phyloP scores from a whole-genome alignment of 805 yeast species.

The Priceomyces castillae region DNA sequence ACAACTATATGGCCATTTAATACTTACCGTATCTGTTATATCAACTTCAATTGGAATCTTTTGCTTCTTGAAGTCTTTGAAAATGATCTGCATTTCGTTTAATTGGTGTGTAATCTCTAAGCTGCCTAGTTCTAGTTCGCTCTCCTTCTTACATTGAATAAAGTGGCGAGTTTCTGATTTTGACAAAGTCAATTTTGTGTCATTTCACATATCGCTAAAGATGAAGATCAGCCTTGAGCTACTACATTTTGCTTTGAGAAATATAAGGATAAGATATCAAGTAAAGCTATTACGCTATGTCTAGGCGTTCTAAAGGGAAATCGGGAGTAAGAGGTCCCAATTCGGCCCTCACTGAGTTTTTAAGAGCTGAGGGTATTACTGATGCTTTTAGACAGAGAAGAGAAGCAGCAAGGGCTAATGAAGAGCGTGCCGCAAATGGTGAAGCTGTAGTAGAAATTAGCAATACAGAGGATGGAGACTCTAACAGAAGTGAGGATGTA shows the following conservation, averaged over 20 bases:
- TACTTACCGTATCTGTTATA: conserved; percentile 59
- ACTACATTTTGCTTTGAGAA: background rate
- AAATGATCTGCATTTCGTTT: conserved; percentile 65
- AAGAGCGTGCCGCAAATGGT: background rate
- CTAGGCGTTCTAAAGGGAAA: conserved; percentile 13
- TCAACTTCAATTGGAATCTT: conserved; percentile 79
- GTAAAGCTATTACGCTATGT: conserved; percentile 9
- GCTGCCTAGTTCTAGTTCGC: conserved; percentile 19
- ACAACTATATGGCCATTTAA: background rate
- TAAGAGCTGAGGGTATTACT: conserved; percentile 87
- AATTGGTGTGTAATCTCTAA: background rate
- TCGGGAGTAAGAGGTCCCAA: conserved; percentile 57
- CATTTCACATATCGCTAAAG: background rate
- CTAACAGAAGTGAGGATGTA: conserved; percentile 1
- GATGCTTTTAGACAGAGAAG: conserved; percentile 57
- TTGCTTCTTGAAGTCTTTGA: conserved; percentile 92
- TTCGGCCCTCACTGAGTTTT: conserved; percentile 86
- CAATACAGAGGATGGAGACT: background rate
- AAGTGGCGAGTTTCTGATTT: conserved; percentile 6
- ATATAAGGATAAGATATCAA: background rate
- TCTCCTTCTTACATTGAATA: background rate
- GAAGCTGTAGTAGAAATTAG: conserved; percentile 6
- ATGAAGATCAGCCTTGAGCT: background rate
- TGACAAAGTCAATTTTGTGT: conserved; percentile 2
- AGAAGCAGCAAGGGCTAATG: conserved; percentile 8